Evolutionary conservation across 139 green algal species (phyloP).

Genomic region (Tetradesmus lagerheimii): DNA sequence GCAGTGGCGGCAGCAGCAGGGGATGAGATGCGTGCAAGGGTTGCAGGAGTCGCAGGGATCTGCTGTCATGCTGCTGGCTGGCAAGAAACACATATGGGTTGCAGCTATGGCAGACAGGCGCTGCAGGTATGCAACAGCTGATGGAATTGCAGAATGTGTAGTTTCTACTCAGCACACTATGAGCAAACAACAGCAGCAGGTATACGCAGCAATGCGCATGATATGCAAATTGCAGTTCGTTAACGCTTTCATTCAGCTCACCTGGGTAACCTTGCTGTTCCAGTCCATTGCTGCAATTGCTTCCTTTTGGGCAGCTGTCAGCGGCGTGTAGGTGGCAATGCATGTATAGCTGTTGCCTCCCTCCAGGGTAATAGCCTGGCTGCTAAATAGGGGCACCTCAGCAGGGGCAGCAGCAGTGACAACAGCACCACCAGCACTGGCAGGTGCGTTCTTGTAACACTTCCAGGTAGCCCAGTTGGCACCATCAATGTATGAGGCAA

Average conservation of each 20-base stretch:
- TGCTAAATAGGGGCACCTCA: background rate
- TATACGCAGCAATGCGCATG: too few relatives aligned
- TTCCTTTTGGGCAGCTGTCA: background rate
- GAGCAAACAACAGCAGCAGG: too few relatives aligned
- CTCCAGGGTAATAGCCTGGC: background rate
- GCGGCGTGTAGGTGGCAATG: conserved; percentile 29
- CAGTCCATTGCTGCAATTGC: conserved; percentile 18
- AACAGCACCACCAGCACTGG: background rate
- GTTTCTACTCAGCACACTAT: too few relatives aligned
- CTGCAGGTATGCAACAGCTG: too few relatives aligned
- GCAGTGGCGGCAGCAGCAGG: background rate
- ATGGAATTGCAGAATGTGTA: too few relatives aligned
- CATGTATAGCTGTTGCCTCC: conserved; percentile 27
- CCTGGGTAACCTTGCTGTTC: conserved; percentile 11
- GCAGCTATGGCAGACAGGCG: too few relatives aligned
- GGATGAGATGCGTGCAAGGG: too few relatives aligned
- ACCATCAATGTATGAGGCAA: conserved; percentile 23
- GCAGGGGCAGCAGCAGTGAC: background rate
- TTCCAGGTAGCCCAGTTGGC: conserved; percentile 35
- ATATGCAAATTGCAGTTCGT: too few relatives aligned
- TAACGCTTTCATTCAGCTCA: too few relatives aligned
- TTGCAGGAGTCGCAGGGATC: background rate
- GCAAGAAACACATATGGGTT: too few relatives aligned
- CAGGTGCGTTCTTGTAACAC: background rate
- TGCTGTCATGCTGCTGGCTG: too few relatives aligned